Evolutionary conservation across 1,284 basidiomycete genomes (phyloP).

Genomic region (Ustilago vetiveriae): DNA sequence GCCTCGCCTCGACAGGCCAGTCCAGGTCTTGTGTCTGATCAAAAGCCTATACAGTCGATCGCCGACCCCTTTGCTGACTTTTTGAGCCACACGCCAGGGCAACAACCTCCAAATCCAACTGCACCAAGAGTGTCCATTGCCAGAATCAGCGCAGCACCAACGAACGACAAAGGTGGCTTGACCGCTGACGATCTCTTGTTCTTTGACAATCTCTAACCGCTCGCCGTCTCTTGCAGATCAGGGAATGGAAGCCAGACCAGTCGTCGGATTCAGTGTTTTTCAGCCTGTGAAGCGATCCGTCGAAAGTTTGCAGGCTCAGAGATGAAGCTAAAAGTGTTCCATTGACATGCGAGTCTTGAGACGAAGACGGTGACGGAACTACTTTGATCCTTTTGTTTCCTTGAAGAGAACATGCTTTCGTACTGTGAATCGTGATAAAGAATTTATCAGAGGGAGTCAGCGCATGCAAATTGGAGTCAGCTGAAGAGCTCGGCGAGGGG

Average conservation of each 20-base stretch:
- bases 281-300: too few species aligned
- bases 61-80: conserved; percentile 32
- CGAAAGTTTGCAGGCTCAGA: too few species aligned
- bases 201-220: conserved; percentile 36
- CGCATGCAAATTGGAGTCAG: too few species aligned
- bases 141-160: not conserved
- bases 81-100: conserved; percentile 15
- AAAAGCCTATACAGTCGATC: not conserved
- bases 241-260: not conserved
- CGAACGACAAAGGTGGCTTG: conserved; percentile 16
- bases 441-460: too few species aligned
- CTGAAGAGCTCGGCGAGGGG: not conserved
- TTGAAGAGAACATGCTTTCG: conserved; percentile 63
- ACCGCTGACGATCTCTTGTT: conserved; percentile 45
- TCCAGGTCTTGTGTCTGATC: not conserved
- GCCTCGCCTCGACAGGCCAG: conserved; percentile 9
- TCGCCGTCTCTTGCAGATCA: not conserved
- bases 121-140: not conserved
- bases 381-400: conserved; percentile 59
- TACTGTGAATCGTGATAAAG: conserved; percentile 40
- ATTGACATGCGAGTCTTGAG: conserved; percentile 1
- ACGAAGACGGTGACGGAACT: not conserved
- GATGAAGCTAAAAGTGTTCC: too few species aligned
- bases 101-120: not conserved
- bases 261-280: not conserved